These are phyloP conservation scores for Kazachstania sp. DNA, from an alignment of 1,139 yeast genomes.

Conservation along the genomic window DNA sequence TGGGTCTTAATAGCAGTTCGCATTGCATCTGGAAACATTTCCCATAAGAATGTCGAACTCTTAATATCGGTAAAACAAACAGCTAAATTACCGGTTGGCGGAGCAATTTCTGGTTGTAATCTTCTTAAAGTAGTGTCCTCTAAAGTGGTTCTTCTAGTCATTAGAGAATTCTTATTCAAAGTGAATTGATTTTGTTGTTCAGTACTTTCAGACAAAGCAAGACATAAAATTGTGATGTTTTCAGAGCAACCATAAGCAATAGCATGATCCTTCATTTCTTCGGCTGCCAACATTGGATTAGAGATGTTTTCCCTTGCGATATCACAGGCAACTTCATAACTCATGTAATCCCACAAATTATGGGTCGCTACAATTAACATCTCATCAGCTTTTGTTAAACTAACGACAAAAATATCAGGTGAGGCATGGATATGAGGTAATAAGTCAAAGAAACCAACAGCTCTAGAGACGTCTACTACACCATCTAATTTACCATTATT, in stretches of 20 bases:
- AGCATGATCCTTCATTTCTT: slow-evolving; percentile 87
- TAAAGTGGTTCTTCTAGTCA: slow-evolving; percentile 39
- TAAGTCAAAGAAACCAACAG: slow-evolving; percentile 81
- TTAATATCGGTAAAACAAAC: slow-evolving; percentile 96
- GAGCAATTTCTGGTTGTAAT: slow-evolving; percentile 84
- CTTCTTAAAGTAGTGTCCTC: slow-evolving; percentile 80
- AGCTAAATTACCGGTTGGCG: slow-evolving; percentile 91
- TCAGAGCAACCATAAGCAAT: slow-evolving; percentile 83
- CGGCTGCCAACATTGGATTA: slow-evolving; percentile 89
- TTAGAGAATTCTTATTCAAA: slow-evolving; percentile 32
- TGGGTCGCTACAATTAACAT: slow-evolving; percentile 79
- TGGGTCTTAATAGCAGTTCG: slow-evolving; percentile 93
- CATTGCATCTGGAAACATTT: slow-evolving; percentile 87
- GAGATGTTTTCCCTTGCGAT: slow-evolving; percentile 73
- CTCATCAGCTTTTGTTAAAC: slow-evolving; percentile 65
- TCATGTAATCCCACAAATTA: slow-evolving; percentile 76
- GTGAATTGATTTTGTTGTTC: slow-evolving; percentile 40
- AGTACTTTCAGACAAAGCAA: slow-evolving; percentile 45
- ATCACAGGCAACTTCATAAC: slow-evolving; percentile 84
- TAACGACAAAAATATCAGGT: slow-evolving; percentile 62
- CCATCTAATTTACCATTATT: slow-evolving; percentile 84
- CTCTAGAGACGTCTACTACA: slow-evolving; percentile 73
- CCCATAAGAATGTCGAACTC: slow-evolving; percentile 91
- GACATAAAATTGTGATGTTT: slow-evolving; percentile 75
- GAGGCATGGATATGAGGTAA: slow-evolving; percentile 87